Conservation (phyloP, 768 basidiomycete genomes). For the Podaxis carcinomalis region DNA sequence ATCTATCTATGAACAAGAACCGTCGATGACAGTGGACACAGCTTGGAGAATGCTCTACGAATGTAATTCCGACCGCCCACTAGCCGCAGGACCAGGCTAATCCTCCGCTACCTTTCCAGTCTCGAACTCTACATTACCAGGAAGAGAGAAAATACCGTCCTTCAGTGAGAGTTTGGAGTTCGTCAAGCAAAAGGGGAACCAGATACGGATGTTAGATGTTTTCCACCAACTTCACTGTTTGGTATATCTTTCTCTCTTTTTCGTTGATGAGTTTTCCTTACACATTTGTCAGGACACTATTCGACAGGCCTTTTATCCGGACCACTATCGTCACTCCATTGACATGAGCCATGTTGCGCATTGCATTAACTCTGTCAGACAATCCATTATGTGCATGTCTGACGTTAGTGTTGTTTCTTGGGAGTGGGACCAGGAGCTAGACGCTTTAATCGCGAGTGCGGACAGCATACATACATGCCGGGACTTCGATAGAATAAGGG, state of each 20-base stretch:
- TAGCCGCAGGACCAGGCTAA: neutral
- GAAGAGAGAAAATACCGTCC: neutral
- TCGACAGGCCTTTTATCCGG: neutral
- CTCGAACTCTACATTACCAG: constrained; percentile 1
- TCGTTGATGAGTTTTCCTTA: neutral
- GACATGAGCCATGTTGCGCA: neutral
- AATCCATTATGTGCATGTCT: constrained; percentile 7
- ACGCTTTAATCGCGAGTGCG: neutral
- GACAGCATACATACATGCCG: constrained; percentile 1
- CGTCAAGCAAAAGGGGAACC: neutral
- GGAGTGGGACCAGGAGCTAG: constrained; percentile 1
- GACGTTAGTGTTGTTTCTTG: constrained; percentile 5
- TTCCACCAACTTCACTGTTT: constrained; percentile 9
- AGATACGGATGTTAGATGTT: neutral
- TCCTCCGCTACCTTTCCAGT: neutral
- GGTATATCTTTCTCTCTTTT: neutral
- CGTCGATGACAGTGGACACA: neutral
- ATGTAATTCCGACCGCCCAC: neutral
- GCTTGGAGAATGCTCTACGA: constrained; percentile 6
- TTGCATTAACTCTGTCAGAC: constrained; percentile 5
- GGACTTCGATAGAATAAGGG: constrained; percentile 1
- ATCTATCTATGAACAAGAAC: constrained; percentile 1
- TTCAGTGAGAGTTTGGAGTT: neutral
- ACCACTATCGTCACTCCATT: neutral
- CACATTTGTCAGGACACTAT: neutral